Conservation (phyloP, 129 eudicot genomes). For the Deinandra increscens region DNA sequence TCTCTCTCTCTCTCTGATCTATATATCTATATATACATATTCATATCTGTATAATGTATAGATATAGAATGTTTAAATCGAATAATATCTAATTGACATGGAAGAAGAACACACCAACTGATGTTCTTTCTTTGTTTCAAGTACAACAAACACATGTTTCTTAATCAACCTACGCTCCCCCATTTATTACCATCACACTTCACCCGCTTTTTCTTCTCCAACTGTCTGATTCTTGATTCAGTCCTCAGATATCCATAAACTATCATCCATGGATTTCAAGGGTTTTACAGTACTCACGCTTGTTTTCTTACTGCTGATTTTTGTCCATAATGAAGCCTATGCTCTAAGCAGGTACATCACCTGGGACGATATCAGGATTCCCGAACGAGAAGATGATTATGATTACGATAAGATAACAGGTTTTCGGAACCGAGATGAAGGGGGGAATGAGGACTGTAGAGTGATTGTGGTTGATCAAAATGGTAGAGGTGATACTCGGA, state of each 20-base stretch:
- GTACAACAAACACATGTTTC: conserved; percentile 10
- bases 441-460: conserved; percentile 23
- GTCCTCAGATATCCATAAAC: too few species aligned
- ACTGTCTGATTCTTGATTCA: neutral
- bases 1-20: neutral
- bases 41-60: too few species aligned
- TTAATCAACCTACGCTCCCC: conserved; percentile 29
- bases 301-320: conserved; percentile 20
- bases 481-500: conserved; percentile 58
- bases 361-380: conserved; percentile 59
- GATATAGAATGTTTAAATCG: too few species aligned
- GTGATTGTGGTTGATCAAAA: conserved; percentile 56
- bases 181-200: conserved; percentile 29
- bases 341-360: conserved; percentile 36
- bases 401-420: conserved; percentile 13
- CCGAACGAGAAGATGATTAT: neutral
- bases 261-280: conserved; percentile 29
- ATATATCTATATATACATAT: too few species aligned
- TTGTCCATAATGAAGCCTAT: conserved; percentile 19
- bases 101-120: conserved; percentile 28
- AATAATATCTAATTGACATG: conserved; percentile 22
- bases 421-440: conserved; percentile 8
- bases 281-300: conserved; percentile 23
- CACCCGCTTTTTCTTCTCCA: conserved; percentile 4
- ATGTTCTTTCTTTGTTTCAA: conserved; percentile 17